Percentiles rank a stretch among this genome's conserved stretches.
Conservation (phyloP, 805 yeast genomes). For the Lipomyces lipofer region DNA sequence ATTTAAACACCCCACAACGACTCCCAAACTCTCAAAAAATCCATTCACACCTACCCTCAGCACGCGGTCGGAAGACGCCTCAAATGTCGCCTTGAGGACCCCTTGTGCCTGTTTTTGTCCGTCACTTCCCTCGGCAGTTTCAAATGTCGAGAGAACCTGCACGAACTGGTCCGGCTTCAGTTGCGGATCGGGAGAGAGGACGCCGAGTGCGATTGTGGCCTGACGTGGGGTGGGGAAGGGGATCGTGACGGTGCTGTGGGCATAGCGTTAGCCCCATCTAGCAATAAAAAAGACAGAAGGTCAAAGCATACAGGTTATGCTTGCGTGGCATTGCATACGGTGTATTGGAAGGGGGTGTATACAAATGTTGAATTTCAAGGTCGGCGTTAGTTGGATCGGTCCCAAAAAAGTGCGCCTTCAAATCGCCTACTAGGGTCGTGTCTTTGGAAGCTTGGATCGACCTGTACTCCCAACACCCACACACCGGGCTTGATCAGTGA, state of each 20-base stretch:
- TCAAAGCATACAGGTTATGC: too few species aligned
- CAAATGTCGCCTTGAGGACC: constrained; percentile 51
- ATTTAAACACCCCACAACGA: constrained; percentile 78
- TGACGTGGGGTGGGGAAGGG: constrained; percentile 65
- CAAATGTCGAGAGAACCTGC: constrained; percentile 45
- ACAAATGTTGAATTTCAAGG: too few species aligned
- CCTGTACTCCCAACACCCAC: too few species aligned
- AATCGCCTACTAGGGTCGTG: too few species aligned
- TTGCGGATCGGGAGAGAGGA: constrained; percentile 78
- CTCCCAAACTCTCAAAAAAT: constrained; percentile 71
- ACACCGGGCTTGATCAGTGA: too few species aligned
- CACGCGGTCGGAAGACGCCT: constrained; percentile 68
- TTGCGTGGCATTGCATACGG: too few species aligned
- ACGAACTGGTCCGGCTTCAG: constrained; percentile 65
- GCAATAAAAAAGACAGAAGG: too few species aligned
- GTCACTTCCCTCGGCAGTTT: not conserved
- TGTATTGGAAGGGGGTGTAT: too few species aligned
- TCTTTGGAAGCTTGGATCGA: too few species aligned
- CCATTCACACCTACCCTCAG: constrained; percentile 84
- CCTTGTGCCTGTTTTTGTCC: not conserved
- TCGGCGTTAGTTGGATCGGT: too few species aligned
- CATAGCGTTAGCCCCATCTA: too few species aligned
- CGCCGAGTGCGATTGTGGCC: constrained; percentile 61
- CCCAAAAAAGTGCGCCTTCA: too few species aligned
- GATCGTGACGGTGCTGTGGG: constrained; percentile 49